These are phyloP conservation scores for Tolypocladium inflatum DNA, from an alignment of 2,329 filamentous ascomycete species.

Conservation along the genomic window DNA sequence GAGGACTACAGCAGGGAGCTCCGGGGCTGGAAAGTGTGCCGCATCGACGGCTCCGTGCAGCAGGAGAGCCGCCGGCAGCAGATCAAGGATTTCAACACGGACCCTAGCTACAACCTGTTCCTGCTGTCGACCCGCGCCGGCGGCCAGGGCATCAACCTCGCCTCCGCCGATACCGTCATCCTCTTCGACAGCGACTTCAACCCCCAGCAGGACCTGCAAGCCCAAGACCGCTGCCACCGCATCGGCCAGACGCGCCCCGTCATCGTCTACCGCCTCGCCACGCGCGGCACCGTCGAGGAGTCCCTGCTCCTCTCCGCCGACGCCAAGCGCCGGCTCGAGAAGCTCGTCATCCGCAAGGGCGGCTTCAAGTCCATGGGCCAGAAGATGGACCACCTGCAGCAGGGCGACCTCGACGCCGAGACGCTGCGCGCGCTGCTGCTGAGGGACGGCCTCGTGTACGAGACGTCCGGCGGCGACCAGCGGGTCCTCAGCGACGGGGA, in stretches of 20 bases:
- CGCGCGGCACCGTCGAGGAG: conserved; percentile 87
- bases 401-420: conserved; percentile 45
- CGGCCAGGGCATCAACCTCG: conserved; percentile 91
- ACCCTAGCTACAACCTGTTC: conserved; percentile 63
- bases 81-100: conserved; percentile 63
- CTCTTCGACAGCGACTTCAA: conserved; percentile 90
- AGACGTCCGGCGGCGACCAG: conserved; percentile 39
- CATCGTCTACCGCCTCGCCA: conserved; percentile 87
- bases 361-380: conserved; percentile 64
- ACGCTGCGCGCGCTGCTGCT: conserved; percentile 52
- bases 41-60: conserved; percentile 81
- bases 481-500: conserved; percentile 68
- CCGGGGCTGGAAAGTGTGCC: conserved; percentile 70
- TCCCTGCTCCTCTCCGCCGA: conserved; percentile 78
- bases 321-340: conserved; percentile 84
- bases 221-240: conserved; percentile 88
- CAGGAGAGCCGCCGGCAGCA: conserved; percentile 62
- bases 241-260: conserved; percentile 92
- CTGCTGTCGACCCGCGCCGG: conserved; percentile 84
- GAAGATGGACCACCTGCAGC: conserved; percentile 43
- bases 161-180: conserved; percentile 84
- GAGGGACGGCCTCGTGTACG: conserved; percentile 61
- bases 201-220: conserved; percentile 92
- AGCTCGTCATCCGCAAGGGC: conserved; percentile 91
- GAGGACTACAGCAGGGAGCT: conserved; percentile 75